Conservation (phyloP, 768 basidiomycete species). For the Trametes sanguinea region DNA sequence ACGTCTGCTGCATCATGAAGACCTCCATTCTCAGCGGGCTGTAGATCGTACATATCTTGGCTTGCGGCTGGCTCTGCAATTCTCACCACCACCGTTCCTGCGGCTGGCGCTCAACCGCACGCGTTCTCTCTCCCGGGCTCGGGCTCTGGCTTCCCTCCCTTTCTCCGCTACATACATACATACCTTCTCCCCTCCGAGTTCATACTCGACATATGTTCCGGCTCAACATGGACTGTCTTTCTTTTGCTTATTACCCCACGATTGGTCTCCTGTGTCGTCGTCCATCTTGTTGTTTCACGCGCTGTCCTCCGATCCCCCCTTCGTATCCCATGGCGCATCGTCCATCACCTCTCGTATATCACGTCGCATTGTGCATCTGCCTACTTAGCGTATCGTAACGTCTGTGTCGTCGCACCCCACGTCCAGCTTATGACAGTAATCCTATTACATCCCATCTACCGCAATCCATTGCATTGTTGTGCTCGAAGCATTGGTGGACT, state of each 20-base stretch:
- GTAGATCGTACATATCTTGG: conserved; percentile 10
- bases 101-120: not conserved
- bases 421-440: conserved; percentile 24
- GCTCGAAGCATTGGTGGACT: not conserved
- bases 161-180: not conserved
- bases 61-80: conserved; percentile 21
- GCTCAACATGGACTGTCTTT: conserved; percentile 16
- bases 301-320: not conserved
- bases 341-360: not conserved
- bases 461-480: conserved; percentile 7
- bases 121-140: not conserved
- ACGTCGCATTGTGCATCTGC: conserved; percentile 1
- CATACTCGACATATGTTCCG: conserved; percentile 1
- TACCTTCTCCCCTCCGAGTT: not conserved
- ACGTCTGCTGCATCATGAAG: not conserved
- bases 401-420: conserved; percentile 24
- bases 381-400: conserved; percentile 19
- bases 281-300: conserved; percentile 12
- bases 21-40: not conserved
- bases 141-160: not conserved
- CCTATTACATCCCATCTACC: conserved; percentile 13
- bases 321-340: not conserved
- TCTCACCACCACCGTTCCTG: not conserved
- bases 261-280: conserved; percentile 11
- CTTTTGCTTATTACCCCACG: conserved; percentile 17